A percentile compares a stretch with the other conserved stretches of the same genome.
Conservation (phyloP, 1,284 basidiomycete species). For the Hymenochaete sp. region DNA sequence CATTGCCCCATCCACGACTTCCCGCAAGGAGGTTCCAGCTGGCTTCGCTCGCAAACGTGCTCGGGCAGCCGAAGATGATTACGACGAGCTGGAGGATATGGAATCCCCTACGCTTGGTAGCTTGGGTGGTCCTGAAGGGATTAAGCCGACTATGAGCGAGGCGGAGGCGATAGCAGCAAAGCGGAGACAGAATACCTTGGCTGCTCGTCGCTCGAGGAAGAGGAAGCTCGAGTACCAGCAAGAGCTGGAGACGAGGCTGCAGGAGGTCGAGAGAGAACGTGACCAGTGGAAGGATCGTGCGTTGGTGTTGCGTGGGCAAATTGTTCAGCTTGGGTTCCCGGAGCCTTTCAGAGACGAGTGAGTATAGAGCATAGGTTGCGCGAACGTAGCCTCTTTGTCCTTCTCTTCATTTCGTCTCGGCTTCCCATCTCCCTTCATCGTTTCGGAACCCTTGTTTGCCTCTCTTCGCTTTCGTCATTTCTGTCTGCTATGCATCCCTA, state of each 20-base stretch:
- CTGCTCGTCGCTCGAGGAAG: conserved; percentile 65
- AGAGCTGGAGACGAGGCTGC: conserved; percentile 46
- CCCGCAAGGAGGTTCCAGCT: conserved; percentile 47
- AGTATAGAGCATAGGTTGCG: conserved; percentile 18
- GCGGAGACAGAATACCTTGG: conserved; percentile 72
- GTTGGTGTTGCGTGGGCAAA: conserved; percentile 35
- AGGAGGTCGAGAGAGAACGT: conserved; percentile 38
- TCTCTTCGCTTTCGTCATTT: conserved; percentile 15
- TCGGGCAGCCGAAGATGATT: conserved; percentile 41
- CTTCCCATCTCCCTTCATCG: background rate
- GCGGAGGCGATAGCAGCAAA: conserved; percentile 66
- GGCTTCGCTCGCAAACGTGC: conserved; percentile 50
- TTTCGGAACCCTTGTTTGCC: conserved; percentile 4
- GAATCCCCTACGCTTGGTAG: conserved; percentile 29
- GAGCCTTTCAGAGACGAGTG: conserved; percentile 32
- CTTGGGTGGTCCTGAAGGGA: conserved; percentile 24
- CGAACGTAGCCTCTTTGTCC: conserved; percentile 13
- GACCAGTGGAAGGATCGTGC: conserved; percentile 52
- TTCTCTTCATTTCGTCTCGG: conserved; percentile 14
- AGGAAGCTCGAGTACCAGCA: conserved; percentile 69
- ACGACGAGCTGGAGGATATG: conserved; percentile 47
- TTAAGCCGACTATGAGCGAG: conserved; percentile 39
- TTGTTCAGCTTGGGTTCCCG: conserved; percentile 39
- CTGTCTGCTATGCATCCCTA: background rate
- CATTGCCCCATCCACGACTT: conserved; percentile 46